phyloP scores from a whole-genome alignment of 163 green algal species.

The Chlorella variabilis region DNA sequence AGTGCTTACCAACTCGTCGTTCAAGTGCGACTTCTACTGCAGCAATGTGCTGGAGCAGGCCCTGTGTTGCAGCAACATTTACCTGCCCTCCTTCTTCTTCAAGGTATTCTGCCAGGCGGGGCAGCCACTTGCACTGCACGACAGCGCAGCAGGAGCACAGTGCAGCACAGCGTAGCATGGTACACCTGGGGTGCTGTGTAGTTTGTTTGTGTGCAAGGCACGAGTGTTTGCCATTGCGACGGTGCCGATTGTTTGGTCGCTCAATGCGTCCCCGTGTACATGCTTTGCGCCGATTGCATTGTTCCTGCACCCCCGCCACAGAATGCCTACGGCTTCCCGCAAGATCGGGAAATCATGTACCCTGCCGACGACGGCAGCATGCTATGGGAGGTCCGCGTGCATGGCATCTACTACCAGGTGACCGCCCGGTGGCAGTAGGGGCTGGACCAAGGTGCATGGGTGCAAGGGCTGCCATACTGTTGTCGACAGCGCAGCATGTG shows the following conservation, averaged over 20 bases:
- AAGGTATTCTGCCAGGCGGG: neutral
- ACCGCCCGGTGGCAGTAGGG: too few species aligned
- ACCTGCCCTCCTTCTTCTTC: neutral
- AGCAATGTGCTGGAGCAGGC: neutral
- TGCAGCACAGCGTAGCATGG: too few species aligned
- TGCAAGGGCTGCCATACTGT: too few species aligned
- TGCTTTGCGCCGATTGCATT: too few species aligned
- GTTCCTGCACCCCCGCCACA: too few species aligned
- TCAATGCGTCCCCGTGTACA: too few species aligned
- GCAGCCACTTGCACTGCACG: neutral
- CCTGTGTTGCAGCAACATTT: neutral
- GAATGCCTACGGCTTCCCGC: conserved; percentile 10
- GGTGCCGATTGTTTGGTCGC: too few species aligned
- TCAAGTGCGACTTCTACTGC: neutral
- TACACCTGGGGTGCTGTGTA: too few species aligned
- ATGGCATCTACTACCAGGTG: conserved; percentile 20
- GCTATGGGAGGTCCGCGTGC: neutral
- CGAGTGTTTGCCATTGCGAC: too few species aligned
- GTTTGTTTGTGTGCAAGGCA: too few species aligned
- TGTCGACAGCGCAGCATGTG: too few species aligned
- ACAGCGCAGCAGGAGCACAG: neutral
- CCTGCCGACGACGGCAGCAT: neutral
- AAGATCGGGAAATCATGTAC: neutral
- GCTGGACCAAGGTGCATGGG: too few species aligned
- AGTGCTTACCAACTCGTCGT: neutral